Evolutionary conservation across 2,329 filamentous ascomycete species (phyloP).

Genomic region (Monosporascus sp.): DNA sequence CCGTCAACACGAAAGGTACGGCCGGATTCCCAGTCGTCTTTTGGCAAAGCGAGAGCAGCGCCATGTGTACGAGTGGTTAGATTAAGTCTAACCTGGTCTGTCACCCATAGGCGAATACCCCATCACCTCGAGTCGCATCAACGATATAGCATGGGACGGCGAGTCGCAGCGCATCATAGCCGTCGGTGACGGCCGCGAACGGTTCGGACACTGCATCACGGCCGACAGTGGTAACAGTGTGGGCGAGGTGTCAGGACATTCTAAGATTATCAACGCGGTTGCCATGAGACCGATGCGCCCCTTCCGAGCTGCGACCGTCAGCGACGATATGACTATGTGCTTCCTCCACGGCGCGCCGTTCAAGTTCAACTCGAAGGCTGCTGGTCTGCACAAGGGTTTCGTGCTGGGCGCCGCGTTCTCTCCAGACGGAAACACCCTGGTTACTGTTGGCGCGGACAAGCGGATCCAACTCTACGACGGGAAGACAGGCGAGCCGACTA

Average conservation of each 20-base stretch:
- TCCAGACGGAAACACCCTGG: slow-evolving; percentile 74
- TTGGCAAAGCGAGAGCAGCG: no score
- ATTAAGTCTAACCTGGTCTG: neutral
- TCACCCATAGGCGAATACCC: slow-evolving; percentile 65
- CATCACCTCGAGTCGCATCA: slow-evolving; percentile 91
- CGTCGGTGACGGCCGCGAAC: slow-evolving; percentile 89
- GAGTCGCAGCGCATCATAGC: slow-evolving; percentile 96
- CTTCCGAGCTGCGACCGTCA: slow-evolving; percentile 84
- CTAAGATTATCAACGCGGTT: slow-evolving; percentile 83
- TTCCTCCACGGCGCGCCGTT: slow-evolving; percentile 94
- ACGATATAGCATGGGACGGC: slow-evolving; percentile 95
- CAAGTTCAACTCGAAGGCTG: slow-evolving; percentile 84
- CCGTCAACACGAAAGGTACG: slow-evolving; percentile 69
- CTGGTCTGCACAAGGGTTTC: slow-evolving; percentile 79
- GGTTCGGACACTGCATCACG: slow-evolving; percentile 90
- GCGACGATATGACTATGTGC: slow-evolving; percentile 82
- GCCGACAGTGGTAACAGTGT: slow-evolving; percentile 95
- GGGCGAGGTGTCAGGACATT: slow-evolving; percentile 89
- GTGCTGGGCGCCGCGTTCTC: slow-evolving; percentile 85
- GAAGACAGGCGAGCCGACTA: slow-evolving; percentile 81
- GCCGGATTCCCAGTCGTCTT: neutral
- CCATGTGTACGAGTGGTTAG: no score
- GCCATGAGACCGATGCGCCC: slow-evolving; percentile 85
- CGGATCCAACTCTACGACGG: slow-evolving; percentile 94
- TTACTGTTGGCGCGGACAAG: slow-evolving; percentile 88